phyloP scores from a whole-genome alignment of 1,284 basidiomycete species.

The Rhizoctonia solani region DNA sequence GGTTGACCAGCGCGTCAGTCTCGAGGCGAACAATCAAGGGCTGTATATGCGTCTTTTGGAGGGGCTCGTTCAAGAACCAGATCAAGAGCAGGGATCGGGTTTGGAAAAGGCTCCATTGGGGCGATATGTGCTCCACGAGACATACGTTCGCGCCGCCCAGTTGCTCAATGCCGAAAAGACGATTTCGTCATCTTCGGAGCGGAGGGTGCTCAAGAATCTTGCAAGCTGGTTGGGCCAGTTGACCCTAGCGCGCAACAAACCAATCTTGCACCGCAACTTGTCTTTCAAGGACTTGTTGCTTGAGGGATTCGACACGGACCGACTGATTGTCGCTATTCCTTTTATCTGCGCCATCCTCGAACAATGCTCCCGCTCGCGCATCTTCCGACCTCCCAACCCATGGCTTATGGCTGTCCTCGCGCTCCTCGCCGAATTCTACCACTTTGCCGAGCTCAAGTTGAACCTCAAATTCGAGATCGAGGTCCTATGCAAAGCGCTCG shows the following conservation, averaged over 20 bases:
- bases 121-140: slow-evolving; percentile 89
- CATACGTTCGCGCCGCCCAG: slow-evolving; percentile 80
- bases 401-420: slow-evolving; percentile 97
- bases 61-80: slow-evolving; percentile 6
- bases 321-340: slow-evolving; percentile 93
- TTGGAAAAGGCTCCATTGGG: slow-evolving; percentile 68
- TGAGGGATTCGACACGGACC: slow-evolving; percentile 92
- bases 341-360: slow-evolving; percentile 98
- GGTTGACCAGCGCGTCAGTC: slow-evolving; percentile 92
- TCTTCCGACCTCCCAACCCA: slow-evolving; percentile 96
- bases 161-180: slow-evolving; percentile 94
- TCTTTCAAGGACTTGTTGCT: slow-evolving; percentile 96
- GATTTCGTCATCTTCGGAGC: slow-evolving; percentile 81
- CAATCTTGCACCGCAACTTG: slow-evolving; percentile 91
- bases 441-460: slow-evolving; percentile 94
- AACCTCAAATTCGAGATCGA: slow-evolving; percentile 99
- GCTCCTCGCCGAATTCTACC: slow-evolving; percentile 93
- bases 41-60: slow-evolving; percentile 95
- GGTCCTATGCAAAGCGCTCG: slow-evolving; percentile 90
- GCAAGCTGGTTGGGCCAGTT: slow-evolving; percentile 94
- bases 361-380: slow-evolving; percentile 83
- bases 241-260: slow-evolving; percentile 89
- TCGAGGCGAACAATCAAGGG: slow-evolving; percentile 96
- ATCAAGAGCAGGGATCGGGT: slow-evolving; percentile 45
- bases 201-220: slow-evolving; percentile 89